Evolutionary conservation across 2,329 filamentous ascomycete species (phyloP), one percentile per base, ranked within the genome.

Genomic region (Phialemonium atrogriseum): DNA sequence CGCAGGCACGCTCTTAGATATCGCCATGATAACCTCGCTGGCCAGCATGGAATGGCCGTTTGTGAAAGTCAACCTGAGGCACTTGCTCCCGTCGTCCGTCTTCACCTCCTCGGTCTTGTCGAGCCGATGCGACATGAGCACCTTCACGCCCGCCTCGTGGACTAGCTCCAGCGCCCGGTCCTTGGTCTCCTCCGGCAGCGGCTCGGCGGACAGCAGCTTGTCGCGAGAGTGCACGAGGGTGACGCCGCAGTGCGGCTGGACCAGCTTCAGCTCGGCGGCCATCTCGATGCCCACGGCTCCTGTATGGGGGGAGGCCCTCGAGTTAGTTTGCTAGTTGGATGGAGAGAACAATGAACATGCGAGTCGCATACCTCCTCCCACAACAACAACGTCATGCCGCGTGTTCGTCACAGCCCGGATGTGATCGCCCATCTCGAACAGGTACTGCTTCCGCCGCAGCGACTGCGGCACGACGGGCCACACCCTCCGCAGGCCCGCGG

Each of bases 231-330:
- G 84, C 5, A 85, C 72, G 2, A 91, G 68, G 1, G 75, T 83
- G n/a, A 89, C 77, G 24, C 70, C 69, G 33, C 75, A 60, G 9
- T 69, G 47, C 0, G 84, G 82, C 38, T 79, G 68, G 15, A 77
- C 60, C 27, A 72, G 53, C 55, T 87, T 88, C 33, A 88, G 62
- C 58, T 91, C 84, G 2, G 80, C 76, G 0, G 84, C 82, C 68
- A 89, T 86, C 52, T 89, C 84, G 33, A 88, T 77, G 7, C 84
- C 84, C 2, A 88, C 84, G 6, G 84, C 84, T 30, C 81, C 69
- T 73, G 35, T 26, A 20, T 8, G 24, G 30, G 19, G 17, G 18
- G 24, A 10, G 21, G 17, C 5, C 21, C n/a, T n/a, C n/a, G n/a
- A n/a, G n/a, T n/a, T n/a, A n/a, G n/a, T n/a, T n/a, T 10, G 22